These are phyloP conservation scores for Naegleria fowleri DNA, from an alignment of 208 protist genomes.

Conservation along the genomic window DNA sequence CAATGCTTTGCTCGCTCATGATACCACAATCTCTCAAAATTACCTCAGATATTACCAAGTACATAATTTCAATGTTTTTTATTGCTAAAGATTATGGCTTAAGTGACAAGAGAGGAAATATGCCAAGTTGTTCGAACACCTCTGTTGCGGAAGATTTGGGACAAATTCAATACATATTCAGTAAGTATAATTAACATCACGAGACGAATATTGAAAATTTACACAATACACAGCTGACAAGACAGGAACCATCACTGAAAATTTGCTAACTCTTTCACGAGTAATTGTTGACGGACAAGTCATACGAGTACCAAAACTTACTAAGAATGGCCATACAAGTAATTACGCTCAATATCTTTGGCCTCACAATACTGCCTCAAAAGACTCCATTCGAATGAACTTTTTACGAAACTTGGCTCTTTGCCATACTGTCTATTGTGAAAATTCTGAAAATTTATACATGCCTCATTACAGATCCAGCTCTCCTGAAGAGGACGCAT, in stretches of 20 bases:
- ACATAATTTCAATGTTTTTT: slow-evolving; percentile 69
- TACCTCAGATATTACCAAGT: slow-evolving; percentile 84
- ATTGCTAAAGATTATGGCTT: slow-evolving; percentile 84
- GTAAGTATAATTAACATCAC: background rate
- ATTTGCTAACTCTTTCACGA: slow-evolving; percentile 71
- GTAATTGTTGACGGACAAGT: slow-evolving; percentile 54
- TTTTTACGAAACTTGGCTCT: slow-evolving; percentile 64
- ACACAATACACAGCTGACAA: slow-evolving; percentile 66
- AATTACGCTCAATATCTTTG: background rate
- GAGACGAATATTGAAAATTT: too few relatives aligned
- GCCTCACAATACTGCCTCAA: background rate
- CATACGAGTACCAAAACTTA: background rate
- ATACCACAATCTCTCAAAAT: slow-evolving; percentile 94
- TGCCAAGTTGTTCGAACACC: slow-evolving; percentile 44
- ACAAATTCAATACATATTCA: slow-evolving; percentile 70
- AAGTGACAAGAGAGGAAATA: slow-evolving; percentile 54
- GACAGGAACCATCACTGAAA: slow-evolving; percentile 80
- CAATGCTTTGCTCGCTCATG: slow-evolving; percentile 89
- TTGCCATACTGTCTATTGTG: slow-evolving; percentile 67
- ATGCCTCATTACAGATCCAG: background rate
- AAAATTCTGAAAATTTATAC: background rate
- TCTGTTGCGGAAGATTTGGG: slow-evolving; percentile 83
- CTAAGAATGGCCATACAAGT: background rate
- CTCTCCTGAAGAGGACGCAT: slow-evolving; percentile 25
- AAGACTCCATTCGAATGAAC: slow-evolving; percentile 47